phyloP scores from a whole-genome alignment of 345 rosid species.

The Arabidopsis thaliana region DNA sequence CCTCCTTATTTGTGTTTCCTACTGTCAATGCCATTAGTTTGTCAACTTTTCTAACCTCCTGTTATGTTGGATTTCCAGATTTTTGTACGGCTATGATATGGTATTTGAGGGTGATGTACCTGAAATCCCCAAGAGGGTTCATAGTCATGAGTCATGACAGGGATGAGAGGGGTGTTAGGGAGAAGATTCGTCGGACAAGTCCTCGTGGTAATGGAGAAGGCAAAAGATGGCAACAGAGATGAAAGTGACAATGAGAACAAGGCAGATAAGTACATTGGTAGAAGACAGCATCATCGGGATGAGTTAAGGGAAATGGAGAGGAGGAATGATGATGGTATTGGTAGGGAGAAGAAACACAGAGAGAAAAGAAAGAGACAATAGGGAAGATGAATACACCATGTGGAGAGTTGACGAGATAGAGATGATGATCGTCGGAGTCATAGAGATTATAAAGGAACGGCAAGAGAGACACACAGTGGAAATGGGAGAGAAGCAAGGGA shows the following conservation, averaged over 20 bases:
- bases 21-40: not conserved
- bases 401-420: too few relatives aligned
- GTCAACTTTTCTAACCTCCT: not conserved
- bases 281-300: not conserved
- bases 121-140: too few relatives aligned
- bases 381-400: not conserved
- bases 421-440: too few relatives aligned
- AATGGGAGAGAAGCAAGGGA: not conserved
- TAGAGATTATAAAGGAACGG: too few relatives aligned
- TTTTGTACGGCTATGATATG: slow-evolving; percentile 50
- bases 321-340: not conserved
- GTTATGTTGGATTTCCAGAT: slow-evolving; percentile 52
- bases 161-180: not conserved
- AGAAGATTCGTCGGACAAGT: slow-evolving; percentile 40
- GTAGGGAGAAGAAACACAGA: not conserved
- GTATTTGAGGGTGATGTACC: too few relatives aligned
- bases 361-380: not conserved
- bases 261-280: not conserved
- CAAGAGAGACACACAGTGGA: not conserved
- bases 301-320: not conserved
- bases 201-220: slow-evolving; percentile 25
- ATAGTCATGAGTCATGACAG: too few relatives aligned
- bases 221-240: not conserved
- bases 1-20: slow-evolving; percentile 13
- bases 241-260: not conserved